Conservation (phyloP, 2,329 filamentous ascomycete genomes). For the Talaromyces piceae region DNA sequence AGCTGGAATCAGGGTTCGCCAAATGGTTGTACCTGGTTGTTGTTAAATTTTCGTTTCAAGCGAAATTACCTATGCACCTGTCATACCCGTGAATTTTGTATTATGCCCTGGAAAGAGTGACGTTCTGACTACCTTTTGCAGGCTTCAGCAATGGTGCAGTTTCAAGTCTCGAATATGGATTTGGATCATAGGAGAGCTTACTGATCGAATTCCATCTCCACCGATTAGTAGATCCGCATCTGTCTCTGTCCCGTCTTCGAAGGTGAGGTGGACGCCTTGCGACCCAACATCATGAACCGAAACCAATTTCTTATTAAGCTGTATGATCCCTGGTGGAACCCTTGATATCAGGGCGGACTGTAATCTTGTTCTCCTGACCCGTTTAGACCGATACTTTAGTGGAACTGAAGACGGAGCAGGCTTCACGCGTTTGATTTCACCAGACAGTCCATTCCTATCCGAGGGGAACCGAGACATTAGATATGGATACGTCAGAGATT, state of each 20-base stretch:
- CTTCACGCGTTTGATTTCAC: neutral
- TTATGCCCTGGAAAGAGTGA: neutral
- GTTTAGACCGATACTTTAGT: slow-evolving; percentile 1
- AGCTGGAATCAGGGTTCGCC: slow-evolving; percentile 2
- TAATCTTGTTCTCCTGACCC: slow-evolving; percentile 4
- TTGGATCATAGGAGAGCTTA: neutral
- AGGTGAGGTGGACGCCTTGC: slow-evolving; percentile 1
- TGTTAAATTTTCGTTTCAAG: neutral
- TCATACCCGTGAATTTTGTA: slow-evolving; percentile 4
- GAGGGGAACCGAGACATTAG: too few species aligned
- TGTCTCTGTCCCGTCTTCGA: slow-evolving; percentile 1
- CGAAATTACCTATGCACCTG: neutral
- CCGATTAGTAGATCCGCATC: neutral
- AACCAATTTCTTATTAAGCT: slow-evolving; percentile 3
- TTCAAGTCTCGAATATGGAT: neutral
- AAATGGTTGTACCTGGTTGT: slow-evolving; percentile 2
- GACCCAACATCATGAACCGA: neutral
- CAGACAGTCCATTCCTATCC: slow-evolving; percentile 2
- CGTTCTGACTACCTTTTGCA: neutral
- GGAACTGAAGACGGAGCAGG: neutral
- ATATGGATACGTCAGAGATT: too few species aligned
- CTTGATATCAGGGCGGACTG: slow-evolving; percentile 2
- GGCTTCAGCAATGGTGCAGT: neutral
- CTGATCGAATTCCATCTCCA: slow-evolving; percentile 4
- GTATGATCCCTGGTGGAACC: slow-evolving; percentile 1